These are phyloP conservation scores for Onygenales sp. DNA, from an alignment of 2,329 filamentous ascomycete species.

Conservation along the genomic window DNA sequence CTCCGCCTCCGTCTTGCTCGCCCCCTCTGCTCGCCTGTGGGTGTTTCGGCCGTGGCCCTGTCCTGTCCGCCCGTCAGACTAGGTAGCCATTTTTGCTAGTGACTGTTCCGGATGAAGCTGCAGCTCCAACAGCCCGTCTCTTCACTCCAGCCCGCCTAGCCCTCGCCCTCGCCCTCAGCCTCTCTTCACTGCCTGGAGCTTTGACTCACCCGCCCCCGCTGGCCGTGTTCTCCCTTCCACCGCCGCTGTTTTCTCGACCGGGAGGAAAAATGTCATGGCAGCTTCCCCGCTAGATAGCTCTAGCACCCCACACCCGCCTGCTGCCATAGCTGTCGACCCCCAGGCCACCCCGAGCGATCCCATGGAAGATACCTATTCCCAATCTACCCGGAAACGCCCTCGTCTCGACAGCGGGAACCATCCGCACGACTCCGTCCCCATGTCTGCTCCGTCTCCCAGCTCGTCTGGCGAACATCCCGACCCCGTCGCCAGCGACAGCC, in stretches of 20 bases:
- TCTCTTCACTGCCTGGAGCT: slow-evolving; percentile 1
- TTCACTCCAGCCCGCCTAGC: neutral
- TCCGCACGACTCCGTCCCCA: slow-evolving; percentile 24
- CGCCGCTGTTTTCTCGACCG: neutral
- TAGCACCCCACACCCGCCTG: slow-evolving; percentile 27
- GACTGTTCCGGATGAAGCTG: neutral
- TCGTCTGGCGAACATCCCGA: slow-evolving; percentile 1
- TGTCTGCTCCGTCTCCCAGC: slow-evolving; percentile 20
- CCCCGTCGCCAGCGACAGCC: neutral
- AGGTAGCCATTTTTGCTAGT: neutral
- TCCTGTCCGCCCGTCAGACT: neutral
- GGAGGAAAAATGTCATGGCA: slow-evolving; percentile 35
- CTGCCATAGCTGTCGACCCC: slow-evolving; percentile 18
- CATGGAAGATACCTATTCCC: slow-evolving; percentile 32
- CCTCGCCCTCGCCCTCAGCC: neutral
- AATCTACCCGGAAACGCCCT: slow-evolving; percentile 37
- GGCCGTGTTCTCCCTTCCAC: neutral
- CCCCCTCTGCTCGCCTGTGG: neutral
- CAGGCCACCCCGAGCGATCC: slow-evolving; percentile 21
- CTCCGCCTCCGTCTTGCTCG: neutral
- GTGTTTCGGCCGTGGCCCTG: neutral
- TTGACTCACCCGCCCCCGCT: neutral
- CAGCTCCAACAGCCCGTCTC: neutral
- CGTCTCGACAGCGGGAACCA: slow-evolving; percentile 37
- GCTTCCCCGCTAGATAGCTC: slow-evolving; percentile 37